Evolutionary conservation across 2,329 filamentous ascomycete species (phyloP), one percentile per base, ranked within the genome.

Genomic region (Arthrobotrys conoides): DNA sequence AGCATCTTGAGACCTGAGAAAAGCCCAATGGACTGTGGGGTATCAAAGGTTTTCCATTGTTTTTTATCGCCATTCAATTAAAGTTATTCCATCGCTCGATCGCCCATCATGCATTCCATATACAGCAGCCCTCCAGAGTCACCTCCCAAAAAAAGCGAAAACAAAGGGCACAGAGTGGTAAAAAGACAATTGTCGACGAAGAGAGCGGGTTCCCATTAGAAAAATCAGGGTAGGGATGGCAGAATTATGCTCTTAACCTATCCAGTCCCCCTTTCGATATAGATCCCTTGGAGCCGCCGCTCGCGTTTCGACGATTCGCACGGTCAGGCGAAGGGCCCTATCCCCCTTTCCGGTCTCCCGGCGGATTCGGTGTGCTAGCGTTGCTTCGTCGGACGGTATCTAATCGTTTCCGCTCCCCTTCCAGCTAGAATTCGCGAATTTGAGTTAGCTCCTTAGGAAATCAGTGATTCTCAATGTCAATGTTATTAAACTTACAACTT

Each of bases 401-500:
- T 38, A 77, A 51, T 33, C 67, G 59, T 46, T 77, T 77, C 38
- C 73, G 57, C 33, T 71, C 73, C 2, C 73, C 73, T 38, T 77
- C 73, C 51, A 77, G 44, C 73, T 77, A 55, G 20, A 33, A 66
- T 38, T 71, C 12, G 14, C 36, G 12, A 18, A 24, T 38, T 49
- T 14, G 20, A 14, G 8, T 57, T 46, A 36, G 41, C n/a, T 61
- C 38, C 18, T 9, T 9, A 27, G 30, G 14, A 22, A 5, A 41
- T 30, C 9, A 24, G 30, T 27, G 9, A 18, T 14, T 18, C 51
- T 24, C 27, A 33, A 36, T 22, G 49, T 51, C 0, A n/a, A n/a
- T 16, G 59, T 18, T 30, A 30, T 9, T n/a, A 33, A 59, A 81
- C 81, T 33, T 64, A 82, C 82, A 70, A 82, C 82, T 79, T 81